These are phyloP conservation scores for Acanthamoeba lenticulata DNA, from an alignment of 208 protist genomes.

Conservation along the genomic window DNA sequence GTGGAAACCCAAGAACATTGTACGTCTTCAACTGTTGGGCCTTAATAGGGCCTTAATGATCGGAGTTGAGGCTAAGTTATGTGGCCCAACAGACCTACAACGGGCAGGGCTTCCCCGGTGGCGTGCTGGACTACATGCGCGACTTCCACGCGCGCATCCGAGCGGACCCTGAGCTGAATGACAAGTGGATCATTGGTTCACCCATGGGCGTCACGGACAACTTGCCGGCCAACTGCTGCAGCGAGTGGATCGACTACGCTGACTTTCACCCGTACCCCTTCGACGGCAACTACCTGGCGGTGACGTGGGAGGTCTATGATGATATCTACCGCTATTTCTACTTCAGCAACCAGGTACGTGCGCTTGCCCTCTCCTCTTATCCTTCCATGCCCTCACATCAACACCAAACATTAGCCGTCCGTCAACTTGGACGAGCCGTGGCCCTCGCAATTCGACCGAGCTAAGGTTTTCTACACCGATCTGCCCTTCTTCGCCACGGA, in stretches of 20 bases:
- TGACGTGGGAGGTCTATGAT: no score
- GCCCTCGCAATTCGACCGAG: background rate
- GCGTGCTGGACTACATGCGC: background rate
- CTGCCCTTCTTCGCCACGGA: background rate
- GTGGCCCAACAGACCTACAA: background rate
- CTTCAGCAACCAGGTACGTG: background rate
- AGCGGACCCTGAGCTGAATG: background rate
- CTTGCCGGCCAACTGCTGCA: background rate
- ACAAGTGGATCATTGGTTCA: background rate
- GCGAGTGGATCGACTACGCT: background rate
- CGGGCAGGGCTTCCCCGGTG: background rate
- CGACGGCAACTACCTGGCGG: no score
- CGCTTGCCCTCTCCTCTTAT: no score
- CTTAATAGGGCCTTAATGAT: no score
- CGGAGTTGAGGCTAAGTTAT: background rate
- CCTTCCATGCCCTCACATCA: background rate
- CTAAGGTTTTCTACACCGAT: background rate
- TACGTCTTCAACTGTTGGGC: no score
- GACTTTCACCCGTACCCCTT: background rate
- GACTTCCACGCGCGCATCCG: background rate
- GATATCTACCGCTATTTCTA: no score
- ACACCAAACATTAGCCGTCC: background rate
- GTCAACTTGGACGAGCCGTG: background rate
- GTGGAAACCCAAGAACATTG: background rate
- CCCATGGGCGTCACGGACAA: background rate